phyloP scores from a whole-genome alignment of 2,329 filamentous ascomycete genomes.

The Claviceps africana region DNA sequence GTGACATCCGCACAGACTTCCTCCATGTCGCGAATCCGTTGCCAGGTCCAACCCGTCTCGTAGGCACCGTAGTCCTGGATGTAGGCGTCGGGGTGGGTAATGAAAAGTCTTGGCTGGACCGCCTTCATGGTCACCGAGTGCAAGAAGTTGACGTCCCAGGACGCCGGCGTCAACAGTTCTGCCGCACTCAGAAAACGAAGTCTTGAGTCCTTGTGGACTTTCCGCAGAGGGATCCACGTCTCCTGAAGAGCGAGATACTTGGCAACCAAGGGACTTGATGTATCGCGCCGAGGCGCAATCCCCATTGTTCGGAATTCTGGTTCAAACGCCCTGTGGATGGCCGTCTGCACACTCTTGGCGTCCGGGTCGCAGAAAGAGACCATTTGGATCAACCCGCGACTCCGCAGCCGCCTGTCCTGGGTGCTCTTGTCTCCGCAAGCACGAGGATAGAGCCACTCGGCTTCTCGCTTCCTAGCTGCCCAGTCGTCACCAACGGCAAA shows the following conservation, averaged over 20 bases:
- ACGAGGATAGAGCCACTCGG: slow-evolving; percentile 52
- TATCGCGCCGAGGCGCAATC: slow-evolving; percentile 16
- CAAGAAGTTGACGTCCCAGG: slow-evolving; percentile 61
- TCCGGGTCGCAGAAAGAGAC: slow-evolving; percentile 48
- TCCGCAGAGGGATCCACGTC: slow-evolving; percentile 61
- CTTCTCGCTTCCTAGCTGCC: slow-evolving; percentile 26
- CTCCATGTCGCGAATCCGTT: slow-evolving; percentile 48
- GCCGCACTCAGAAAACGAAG: slow-evolving; percentile 55
- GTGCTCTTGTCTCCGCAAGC: slow-evolving; percentile 50
- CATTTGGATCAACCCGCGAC: slow-evolving; percentile 55
- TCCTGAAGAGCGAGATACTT: slow-evolving; percentile 49
- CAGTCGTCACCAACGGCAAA: slow-evolving; percentile 33
- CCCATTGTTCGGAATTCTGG: slow-evolving; percentile 35
- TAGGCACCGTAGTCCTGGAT: slow-evolving; percentile 46
- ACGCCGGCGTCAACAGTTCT: slow-evolving; percentile 58
- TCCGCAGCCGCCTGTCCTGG: slow-evolving; percentile 58
- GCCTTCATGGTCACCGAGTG: slow-evolving; percentile 61
- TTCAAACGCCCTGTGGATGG: slow-evolving; percentile 49
- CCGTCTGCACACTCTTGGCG: slow-evolving; percentile 52
- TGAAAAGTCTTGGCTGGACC: slow-evolving; percentile 52
- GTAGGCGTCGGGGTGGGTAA: slow-evolving; percentile 64
- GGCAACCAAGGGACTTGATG: slow-evolving; percentile 16
- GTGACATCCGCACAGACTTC: slow-evolving; percentile 36
- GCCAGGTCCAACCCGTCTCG: slow-evolving; percentile 55
- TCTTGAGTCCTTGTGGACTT: slow-evolving; percentile 58